Base-by-base conservation (phyloP, 768 basidiomycete genomes). In the Auricularia heimuer region DNA sequence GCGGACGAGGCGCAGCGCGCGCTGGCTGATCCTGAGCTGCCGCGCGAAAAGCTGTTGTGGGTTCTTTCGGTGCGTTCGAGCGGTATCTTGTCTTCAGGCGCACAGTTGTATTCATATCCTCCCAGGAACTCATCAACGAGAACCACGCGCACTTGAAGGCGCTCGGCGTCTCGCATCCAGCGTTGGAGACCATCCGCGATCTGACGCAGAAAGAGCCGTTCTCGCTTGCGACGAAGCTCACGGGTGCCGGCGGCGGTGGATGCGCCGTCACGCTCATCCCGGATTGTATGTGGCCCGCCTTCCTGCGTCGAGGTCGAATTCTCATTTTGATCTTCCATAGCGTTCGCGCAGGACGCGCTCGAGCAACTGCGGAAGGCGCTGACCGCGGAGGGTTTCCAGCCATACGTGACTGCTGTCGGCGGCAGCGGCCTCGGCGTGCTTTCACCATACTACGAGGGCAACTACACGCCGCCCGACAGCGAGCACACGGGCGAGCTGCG, bases 241-340 rank as follows among this genome's bases (percentile, higher is more conserved):
- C 97, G 6, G 97, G 97, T 51, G 96, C 97, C 7, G 97, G 97
- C 36, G 97, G 97, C 47, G 97, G 97, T 33, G 97, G 97, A n/a
- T 98, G 97, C 72, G 88, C 94, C 3, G 93, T 98, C 36, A 96
- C 95, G 12, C 83, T 98, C 42, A 82, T 99, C 62, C 97, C 97
- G 62, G 94, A 98, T 77, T 85, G 96, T 95, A 69, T 68, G 87
- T 77, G 6, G 1, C 10, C 21, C 14, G 2, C 39, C 3, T 14
- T 14, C 39, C 39, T 42, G 39, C 35, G 4, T 61, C 42, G 4
- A 37, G 34, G 34, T 39, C 35, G 35, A 16, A 18, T 33, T 61
- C 60, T 21, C 8, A 37, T 64, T n/a, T 37, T 63, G 18, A 61
- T 60, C 24, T 39, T 29, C 51, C 62, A n/a, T 72, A 96, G 96